Base-by-base conservation (phyloP, 352 stramenopile species). In the Globisporangium perplexum region DNA sequence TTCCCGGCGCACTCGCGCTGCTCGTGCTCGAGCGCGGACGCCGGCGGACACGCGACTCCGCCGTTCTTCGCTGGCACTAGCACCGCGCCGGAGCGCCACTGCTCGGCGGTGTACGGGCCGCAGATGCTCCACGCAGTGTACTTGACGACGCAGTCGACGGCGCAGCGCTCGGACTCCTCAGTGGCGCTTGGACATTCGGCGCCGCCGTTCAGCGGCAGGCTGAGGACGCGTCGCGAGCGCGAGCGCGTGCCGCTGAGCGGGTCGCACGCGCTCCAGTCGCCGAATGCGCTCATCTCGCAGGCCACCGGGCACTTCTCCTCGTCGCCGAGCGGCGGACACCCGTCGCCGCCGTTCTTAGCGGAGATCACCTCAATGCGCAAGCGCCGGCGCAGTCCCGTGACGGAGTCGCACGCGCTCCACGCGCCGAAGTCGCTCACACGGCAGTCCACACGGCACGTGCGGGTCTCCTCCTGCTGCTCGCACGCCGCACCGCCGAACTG, bases 71-170 rank as follows among this genome's bases (percentile, higher is more conserved):
- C 11, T 4, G 26, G 2, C 7, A 54, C 53, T 22, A 44, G 6
- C 24, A 59, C 42, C 5, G 2, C 39, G 11, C 33, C 53, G 0
- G 53, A 48, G 20, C 53, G 53, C 15, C 33, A 43, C 43, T 59
- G 53, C 33, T 24, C 53, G 17, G 23, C 8, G 4, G 36, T 8
- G 36, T 47, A 28, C 24, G 26, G 20, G 11, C 28, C 38, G 45
- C 71, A 80, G 5, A 60, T 26, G 12, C 62, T 68, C 63, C 65
- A 81, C 0, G 55, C 49, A 38, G 59, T 71, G 20, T 65, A 61
- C n/a, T 46, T 65, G 12, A 78, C 46, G 44, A 74, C 69, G 43
- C 77, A 88, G 54, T 83, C 69, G 0, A 86, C 54, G 2, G 60
- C 28, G 62, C 75, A 89, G 0, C 47, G 43, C 0, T 35, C 53